Base-by-base conservation (phyloP, 78 protist genomes). In the Dictyostelium firmibasis region DNA sequence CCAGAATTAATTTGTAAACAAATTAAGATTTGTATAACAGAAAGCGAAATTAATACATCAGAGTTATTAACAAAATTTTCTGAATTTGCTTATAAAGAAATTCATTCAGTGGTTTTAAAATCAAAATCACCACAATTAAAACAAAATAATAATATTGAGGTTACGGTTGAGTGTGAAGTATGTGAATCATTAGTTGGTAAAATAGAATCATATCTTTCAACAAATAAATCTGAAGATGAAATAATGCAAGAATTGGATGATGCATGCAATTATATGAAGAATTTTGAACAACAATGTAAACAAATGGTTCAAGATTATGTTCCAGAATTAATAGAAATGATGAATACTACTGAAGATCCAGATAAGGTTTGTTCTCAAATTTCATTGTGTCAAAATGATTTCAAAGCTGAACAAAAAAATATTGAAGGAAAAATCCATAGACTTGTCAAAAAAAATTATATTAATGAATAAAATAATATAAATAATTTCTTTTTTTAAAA, bases 271-370 rank as follows among this genome's bases (percentile, higher is more conserved):
- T 18, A 27, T 25, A 14, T 86, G 23, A 81, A 81, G 23, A 20
- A 8, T 5, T 31, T 60, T 27, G 85, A 83, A 25, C 31, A 35
- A 57, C 75, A 74, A 36, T 86, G 92, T 27, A 44, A 75, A 47
- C 44, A 29, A n/a, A 25, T 77, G 75, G 83, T 86, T 69, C 69
- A 74, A 27, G 20, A 31, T 7, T 74, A 76, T 38, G 92, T 77
- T 27, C 83, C 92, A 31, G 64, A 60, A 60, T 50, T 86, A 64
- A 57, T 86, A 5, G 23, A n/a, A 38, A 50, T 86, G 27, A 50
- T 86, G 44, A 1, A 14, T 0, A 7, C 27, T 0, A 57, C 23
- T 31, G 76, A 86, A 60, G 64, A 77, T 69, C 92, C 92, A 3
- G 9, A 38, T 13, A n/a, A 79, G 29, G 67, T 77, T 60, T 86